These are phyloP conservation scores for Fragaria vesca DNA, from an alignment of 306 rosid species.

Conservation along the genomic window DNA sequence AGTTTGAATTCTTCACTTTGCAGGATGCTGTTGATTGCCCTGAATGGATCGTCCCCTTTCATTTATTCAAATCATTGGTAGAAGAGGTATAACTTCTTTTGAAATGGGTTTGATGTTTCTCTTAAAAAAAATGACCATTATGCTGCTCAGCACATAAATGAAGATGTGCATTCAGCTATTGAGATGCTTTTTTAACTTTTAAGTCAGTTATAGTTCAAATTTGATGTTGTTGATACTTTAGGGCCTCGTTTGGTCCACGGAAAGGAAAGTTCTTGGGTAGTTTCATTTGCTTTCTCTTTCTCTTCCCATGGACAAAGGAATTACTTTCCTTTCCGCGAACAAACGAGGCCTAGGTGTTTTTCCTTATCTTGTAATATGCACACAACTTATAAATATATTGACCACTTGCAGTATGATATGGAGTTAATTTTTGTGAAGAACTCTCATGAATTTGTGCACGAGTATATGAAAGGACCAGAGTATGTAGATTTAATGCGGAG, in stretches of 20 bases:
- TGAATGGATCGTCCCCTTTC: conserved; percentile 88
- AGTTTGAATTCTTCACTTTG: conserved; percentile 12
- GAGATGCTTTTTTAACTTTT: not conserved
- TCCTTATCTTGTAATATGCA: too few relatives aligned
- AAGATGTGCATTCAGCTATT: not conserved
- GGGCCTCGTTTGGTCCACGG: not conserved
- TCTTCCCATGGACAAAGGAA: not conserved
- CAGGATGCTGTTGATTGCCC: conserved; percentile 99
- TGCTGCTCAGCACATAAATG: not conserved
- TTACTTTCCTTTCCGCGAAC: too few relatives aligned
- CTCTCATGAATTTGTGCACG: conserved; percentile 78
- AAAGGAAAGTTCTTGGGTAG: too few relatives aligned
- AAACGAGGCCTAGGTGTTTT: too few relatives aligned
- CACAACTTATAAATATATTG: conserved; percentile 6
- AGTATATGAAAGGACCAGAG: conserved; percentile 70
- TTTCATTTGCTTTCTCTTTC: not conserved
- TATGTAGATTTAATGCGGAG: conserved; percentile 86
- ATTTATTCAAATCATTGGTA: conserved; percentile 69
- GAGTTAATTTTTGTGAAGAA: conserved; percentile 85
- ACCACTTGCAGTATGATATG: conserved; percentile 64
- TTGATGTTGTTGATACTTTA: not conserved
- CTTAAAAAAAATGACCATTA: not conserved
- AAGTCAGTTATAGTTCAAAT: not conserved
- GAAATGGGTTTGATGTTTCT: not conserved
- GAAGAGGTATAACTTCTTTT: conserved; percentile 65